phyloP scores from a whole-genome alignment of 2,329 filamentous ascomycete genomes.

The Uncinocarpus reesii region DNA sequence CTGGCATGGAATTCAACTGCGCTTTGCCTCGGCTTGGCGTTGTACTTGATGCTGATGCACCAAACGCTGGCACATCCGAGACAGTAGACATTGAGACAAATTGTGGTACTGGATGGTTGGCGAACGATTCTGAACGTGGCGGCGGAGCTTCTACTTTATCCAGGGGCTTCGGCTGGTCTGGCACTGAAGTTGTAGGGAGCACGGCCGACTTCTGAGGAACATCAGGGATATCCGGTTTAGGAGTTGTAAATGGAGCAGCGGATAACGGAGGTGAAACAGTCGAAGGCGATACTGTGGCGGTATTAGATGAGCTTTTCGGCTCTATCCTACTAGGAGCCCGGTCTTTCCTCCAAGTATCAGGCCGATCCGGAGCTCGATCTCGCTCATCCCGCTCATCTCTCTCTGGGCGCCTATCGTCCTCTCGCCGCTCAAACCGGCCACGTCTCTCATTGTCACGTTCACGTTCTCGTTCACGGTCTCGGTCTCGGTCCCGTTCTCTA shows the following conservation, averaged over 20 bases:
- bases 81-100: constrained; percentile 31
- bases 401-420: constrained; percentile 25
- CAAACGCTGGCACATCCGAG: constrained; percentile 37
- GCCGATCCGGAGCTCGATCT: constrained; percentile 24
- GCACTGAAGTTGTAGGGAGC: not conserved
- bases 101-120: constrained; percentile 24
- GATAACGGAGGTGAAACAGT: constrained; percentile 13
- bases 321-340: constrained; percentile 23
- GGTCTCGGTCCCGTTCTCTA: constrained; percentile 23
- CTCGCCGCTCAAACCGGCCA: constrained; percentile 18
- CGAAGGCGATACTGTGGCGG: constrained; percentile 15
- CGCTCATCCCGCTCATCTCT: constrained; percentile 21
- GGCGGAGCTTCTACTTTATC: constrained; percentile 4
- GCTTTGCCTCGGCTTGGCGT: not conserved
- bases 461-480: constrained; percentile 24
- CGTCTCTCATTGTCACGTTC: constrained; percentile 18
- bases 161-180: constrained; percentile 6
- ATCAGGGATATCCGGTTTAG: constrained; percentile 1
- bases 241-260: not conserved
- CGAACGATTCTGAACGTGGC: constrained; percentile 21
- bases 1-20: constrained; percentile 16
- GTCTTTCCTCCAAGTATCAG: constrained; percentile 33
- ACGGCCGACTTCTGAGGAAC: constrained; percentile 11
- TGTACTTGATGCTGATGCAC: constrained; percentile 19
- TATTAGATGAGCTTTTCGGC: constrained; percentile 21